Evolutionary conservation across 2,329 filamentous ascomycete species (phyloP).

Genomic region (Pestalotiopsis sp.): DNA sequence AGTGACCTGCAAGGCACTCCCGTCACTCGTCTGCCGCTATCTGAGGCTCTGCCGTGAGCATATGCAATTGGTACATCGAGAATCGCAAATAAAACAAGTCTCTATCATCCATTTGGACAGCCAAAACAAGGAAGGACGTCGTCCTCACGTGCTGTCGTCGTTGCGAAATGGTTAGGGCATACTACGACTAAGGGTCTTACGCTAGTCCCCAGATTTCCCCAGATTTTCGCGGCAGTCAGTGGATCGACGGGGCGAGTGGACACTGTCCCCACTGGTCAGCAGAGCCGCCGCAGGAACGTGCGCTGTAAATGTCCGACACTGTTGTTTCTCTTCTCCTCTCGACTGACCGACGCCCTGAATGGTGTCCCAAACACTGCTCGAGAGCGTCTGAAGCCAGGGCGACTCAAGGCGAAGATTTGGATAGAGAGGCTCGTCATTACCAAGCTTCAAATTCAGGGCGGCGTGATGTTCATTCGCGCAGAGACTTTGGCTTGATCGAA

Average conservation of each 20-base stretch:
- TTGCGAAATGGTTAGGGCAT: background rate
- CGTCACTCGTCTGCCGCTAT: slow-evolving; percentile 3
- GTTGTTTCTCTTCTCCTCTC: background rate
- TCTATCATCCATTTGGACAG: background rate
- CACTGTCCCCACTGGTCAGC: slow-evolving; percentile 12
- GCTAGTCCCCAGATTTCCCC: slow-evolving; percentile 14
- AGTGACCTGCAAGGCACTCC: slow-evolving; percentile 6
- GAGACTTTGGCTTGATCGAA: background rate
- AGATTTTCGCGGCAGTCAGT: slow-evolving; percentile 11
- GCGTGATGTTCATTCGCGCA: background rate
- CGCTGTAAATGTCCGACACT: slow-evolving; percentile 1
- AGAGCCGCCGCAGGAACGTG: slow-evolving; percentile 7
- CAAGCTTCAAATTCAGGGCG: too few species aligned
- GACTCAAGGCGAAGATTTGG: too few species aligned
- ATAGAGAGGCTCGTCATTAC: too few species aligned
- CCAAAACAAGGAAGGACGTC: background rate
- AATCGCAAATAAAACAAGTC: background rate
- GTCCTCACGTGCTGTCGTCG: slow-evolving; percentile 10
- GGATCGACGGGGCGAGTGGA: slow-evolving; percentile 9
- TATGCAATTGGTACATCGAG: background rate
- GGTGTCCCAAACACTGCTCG: too few species aligned
- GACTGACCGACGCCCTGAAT: too few species aligned
- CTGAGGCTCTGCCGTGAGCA: background rate
- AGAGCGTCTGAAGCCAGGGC: too few species aligned
- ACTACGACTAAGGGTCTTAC: slow-evolving; percentile 1